A percentile compares a stretch with the other conserved stretches of the same genome.
phyloP scores from a whole-genome alignment of 805 yeast species.

The Priceomyces haplophilus region DNA sequence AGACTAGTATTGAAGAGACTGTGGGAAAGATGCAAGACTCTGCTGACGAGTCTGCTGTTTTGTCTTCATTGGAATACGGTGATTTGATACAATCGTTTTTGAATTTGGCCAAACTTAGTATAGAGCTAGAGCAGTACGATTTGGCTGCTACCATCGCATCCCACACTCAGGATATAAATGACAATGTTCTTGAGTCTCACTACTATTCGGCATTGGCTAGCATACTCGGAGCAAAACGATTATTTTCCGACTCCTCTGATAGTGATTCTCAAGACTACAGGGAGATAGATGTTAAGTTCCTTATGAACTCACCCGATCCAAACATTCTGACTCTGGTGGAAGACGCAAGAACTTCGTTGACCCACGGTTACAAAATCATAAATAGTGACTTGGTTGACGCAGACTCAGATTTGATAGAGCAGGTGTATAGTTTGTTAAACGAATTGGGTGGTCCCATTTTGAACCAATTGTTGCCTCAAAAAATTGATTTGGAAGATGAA shows the following conservation, averaged over 20 bases:
- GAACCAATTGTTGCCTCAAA: conserved; percentile 39
- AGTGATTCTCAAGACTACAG: conserved; percentile 42
- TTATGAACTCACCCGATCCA: conserved; percentile 21
- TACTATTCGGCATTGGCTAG: conserved; percentile 82
- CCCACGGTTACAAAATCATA: conserved; percentile 43
- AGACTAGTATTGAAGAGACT: conserved; percentile 44
- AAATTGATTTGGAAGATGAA: conserved; percentile 30
- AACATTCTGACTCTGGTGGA: conserved; percentile 26
- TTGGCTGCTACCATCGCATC: conserved; percentile 62
- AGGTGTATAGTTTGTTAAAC: conserved; percentile 47
- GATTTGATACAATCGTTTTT: conserved; percentile 72
- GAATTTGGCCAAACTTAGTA: conserved; percentile 67
- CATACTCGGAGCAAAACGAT: conserved; percentile 40
- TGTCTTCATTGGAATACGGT: conserved; percentile 50
- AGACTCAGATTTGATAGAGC: conserved; percentile 58
- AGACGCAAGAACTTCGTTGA: conserved; percentile 44
- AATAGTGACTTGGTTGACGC: conserved; percentile 40
- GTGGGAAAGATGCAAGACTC: conserved; percentile 20
- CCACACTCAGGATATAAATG: conserved; percentile 74
- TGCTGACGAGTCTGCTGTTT: conserved; percentile 33
- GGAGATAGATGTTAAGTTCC: conserved; percentile 26
- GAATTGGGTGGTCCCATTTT: conserved; percentile 61
- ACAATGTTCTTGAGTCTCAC: conserved; percentile 74
- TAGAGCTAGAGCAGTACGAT: conserved; percentile 75
- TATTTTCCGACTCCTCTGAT: conserved; percentile 5